Base-by-base conservation (phyloP, 192 early-diverging fungal species). In the Allomyces macrogynus region DNA sequence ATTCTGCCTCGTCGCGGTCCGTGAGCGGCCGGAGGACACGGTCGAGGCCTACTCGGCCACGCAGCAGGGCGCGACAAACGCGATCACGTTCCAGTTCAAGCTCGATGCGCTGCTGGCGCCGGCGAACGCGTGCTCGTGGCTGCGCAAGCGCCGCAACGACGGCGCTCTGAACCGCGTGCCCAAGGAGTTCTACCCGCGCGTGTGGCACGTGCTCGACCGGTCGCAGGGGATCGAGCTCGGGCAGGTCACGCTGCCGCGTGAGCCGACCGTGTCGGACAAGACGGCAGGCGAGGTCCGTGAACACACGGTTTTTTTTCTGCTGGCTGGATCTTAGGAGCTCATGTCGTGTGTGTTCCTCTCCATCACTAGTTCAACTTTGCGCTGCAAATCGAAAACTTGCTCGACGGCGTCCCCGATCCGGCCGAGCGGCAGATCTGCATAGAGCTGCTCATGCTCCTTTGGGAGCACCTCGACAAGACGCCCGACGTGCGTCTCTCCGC, bases 91-190 rank as follows among this genome's bases (percentile, higher is more conserved):
- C 23, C 66, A 68, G 5, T 68, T 87, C 68, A 73, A 79, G 32
- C 69, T 88, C 26, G 73, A 66, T 5, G 62, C 71, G 26, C 26
- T 74, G 62, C 61, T 75, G 60, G 67, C 79, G 70, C 80, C 80
- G 9, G 75, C 70, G 9, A 24, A 26, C 4, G 26, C 26, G 26
- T 26, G 26, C 26, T 26, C 26, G 26, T 90, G 88, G 88, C 68
- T 89, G 64, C 73, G 88, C 9, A 79, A 88, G 26, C 75, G 90
- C 57, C 86, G 84, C 70, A 89, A 90, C 67, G 90, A 92, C 69
- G 90, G 90, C 23, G 86, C 90, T 1, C 70, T 92, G 24, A 89
- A 90, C 71, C 78, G 90, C 32, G 87, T 88, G 1, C 89, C 90
- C 8, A 66, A 69, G 5, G 78, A 83, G 62, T 92, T 92, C 62